These are phyloP conservation scores for Zygoascus flipseniorum DNA, from an alignment of 805 yeast genomes.

Conservation along the genomic window DNA sequence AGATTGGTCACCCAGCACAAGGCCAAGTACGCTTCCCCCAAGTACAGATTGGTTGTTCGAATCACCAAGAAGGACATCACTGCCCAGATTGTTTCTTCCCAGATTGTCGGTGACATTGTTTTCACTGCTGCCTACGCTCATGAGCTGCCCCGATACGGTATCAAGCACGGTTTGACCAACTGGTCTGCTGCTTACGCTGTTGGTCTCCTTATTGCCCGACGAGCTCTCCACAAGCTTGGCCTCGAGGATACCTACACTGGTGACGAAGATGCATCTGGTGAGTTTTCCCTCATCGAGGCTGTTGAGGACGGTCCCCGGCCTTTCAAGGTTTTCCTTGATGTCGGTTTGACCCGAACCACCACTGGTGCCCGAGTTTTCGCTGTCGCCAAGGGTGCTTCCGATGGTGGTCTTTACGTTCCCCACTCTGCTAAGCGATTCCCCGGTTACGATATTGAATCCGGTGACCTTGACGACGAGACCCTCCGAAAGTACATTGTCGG, in stretches of 20 bases:
- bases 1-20: slow-evolving; percentile 99
- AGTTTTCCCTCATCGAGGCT: slow-evolving; percentile 96
- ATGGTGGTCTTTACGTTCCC: slow-evolving; percentile 98
- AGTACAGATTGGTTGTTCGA: slow-evolving; percentile 99
- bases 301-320: slow-evolving; percentile 99
- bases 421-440: slow-evolving; percentile 99
- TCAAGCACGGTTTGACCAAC: slow-evolving; percentile 97
- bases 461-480: slow-evolving; percentile 95
- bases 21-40: slow-evolving; percentile 99
- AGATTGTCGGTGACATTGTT: slow-evolving; percentile 94
- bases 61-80: slow-evolving; percentile 99
- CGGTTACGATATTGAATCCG: slow-evolving; percentile 98
- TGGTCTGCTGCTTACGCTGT: slow-evolving; percentile 99
- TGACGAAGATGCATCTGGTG: slow-evolving; percentile 99
- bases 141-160: slow-evolving; percentile 97
- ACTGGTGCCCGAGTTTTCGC: slow-evolving; percentile 99
- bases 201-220: slow-evolving; percentile 98
- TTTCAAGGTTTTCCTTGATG: slow-evolving; percentile 98
- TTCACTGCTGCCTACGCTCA: slow-evolving; percentile 98
- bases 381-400: slow-evolving; percentile 99
- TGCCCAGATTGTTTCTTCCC: slow-evolving; percentile 94
- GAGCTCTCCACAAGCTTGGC: slow-evolving; percentile 95
- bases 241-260: slow-evolving; percentile 97
- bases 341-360: slow-evolving; percentile 99
- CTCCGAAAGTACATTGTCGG: slow-evolving; percentile 99